Evolutionary conservation across 441 rosid genomes (phyloP).

Genomic region (Populus tomentosa): DNA sequence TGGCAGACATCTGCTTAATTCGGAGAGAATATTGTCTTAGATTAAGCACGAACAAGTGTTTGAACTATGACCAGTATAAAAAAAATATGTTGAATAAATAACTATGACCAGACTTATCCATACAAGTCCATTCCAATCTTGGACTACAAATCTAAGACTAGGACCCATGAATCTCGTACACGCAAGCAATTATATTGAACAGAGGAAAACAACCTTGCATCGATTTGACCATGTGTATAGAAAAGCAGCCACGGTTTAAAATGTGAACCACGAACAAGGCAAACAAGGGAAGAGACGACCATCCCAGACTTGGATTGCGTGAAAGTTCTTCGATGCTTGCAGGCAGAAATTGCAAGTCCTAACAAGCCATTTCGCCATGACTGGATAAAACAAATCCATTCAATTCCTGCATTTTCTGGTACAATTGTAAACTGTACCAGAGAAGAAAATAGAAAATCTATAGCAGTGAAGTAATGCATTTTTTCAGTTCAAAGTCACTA

Average conservation of each 20-base stretch:
- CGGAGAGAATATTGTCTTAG: too few species aligned
- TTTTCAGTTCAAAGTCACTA: too few species aligned
- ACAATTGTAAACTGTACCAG: conserved; percentile 49
- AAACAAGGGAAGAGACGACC: not conserved
- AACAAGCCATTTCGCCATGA: too few species aligned
- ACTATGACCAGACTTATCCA: not conserved
- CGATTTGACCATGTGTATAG: not conserved
- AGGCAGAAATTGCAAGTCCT: not conserved
- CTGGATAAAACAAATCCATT: too few species aligned
- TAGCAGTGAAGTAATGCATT: too few species aligned
- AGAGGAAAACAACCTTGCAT: not conserved
- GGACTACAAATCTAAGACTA: not conserved
- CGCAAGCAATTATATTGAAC: not conserved
- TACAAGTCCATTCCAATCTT: not conserved
- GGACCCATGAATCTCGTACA: not conserved
- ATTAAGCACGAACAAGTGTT: too few species aligned
- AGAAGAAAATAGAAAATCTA: conserved; percentile 6
- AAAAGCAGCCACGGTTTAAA: not conserved
- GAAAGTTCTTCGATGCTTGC: not conserved
- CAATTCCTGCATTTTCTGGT: too few species aligned
- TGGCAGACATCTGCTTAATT: too few species aligned
- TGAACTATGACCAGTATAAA: not conserved
- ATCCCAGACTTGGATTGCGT: not conserved
- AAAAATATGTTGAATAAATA: not conserved
- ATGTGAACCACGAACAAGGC: not conserved